Base-by-base conservation (phyloP, 768 basidiomycete genomes). In the Podaxis pistillaris region DNA sequence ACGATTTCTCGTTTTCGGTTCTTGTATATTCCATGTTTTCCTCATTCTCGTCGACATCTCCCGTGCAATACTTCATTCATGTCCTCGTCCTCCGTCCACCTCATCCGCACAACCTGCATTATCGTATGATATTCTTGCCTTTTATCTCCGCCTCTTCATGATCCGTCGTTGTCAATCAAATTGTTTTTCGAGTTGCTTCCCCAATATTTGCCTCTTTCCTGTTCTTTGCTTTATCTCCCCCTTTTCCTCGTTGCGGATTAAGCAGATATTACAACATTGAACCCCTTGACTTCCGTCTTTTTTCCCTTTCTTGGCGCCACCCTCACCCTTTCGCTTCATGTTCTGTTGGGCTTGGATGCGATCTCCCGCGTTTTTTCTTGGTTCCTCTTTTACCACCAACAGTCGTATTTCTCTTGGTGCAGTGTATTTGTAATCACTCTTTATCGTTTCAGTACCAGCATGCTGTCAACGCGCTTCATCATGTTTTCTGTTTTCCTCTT, bases 31-130 rank as follows among this genome's bases (percentile, higher is more conserved):
- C 47, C 46, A 22, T 49, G 26, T 64, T 37, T 66, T 57, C 50
- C 46, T 66, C 56, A n/a, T 60, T 46, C 37, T 60, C 66, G 50
- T 44, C 46, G 58, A 71, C 62, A 53, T 56, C 57, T 46, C 22
- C 54, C 36, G 36, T 55, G 55, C 54, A 46, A 49, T 63, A 22
- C 40, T 30, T 44, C 51, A 54, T 44, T 28, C 41, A 58, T 64
- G 9, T 38, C 57, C 11, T 28, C 46, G 33, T 47, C 22, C 56
- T 19, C 41, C 3, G 22, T 40, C 41, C 36, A 50, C 19, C 49
- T 19, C 38, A 41, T 57, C 40, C 26, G 28, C 41, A 44, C 26
- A 36, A 28, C 37, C 51, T 55, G 40, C 40, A 47, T 54, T 17
- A 41, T 38, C 56, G 33, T 38, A 46, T n/a, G 36, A 33, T 63